These are phyloP conservation scores for Pseudocercospora eumusae DNA, from an alignment of 2,329 filamentous ascomycete species.

Conservation along the genomic window DNA sequence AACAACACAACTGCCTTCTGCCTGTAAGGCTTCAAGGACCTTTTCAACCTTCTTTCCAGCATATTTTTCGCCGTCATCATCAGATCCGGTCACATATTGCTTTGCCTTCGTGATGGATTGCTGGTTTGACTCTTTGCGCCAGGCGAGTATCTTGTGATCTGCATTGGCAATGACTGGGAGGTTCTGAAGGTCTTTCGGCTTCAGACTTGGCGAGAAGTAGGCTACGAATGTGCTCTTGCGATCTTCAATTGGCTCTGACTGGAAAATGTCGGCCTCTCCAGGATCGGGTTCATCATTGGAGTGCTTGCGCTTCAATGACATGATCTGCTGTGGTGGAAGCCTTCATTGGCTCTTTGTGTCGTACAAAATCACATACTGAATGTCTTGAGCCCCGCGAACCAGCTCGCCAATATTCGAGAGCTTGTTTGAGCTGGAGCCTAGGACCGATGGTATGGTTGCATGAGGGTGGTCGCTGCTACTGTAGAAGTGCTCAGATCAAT, in stretches of 20 bases:
- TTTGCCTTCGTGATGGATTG: slow-evolving; percentile 45
- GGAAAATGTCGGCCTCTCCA: slow-evolving; percentile 42
- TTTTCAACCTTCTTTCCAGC: slow-evolving; percentile 52
- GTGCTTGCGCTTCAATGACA: slow-evolving; percentile 38
- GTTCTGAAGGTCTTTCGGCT: slow-evolving; percentile 46
- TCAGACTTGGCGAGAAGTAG: slow-evolving; percentile 51
- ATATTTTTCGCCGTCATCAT: slow-evolving; percentile 58
- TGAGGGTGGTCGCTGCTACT: background rate
- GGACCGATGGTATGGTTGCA: background rate
- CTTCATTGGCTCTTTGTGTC: background rate
- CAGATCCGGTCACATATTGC: slow-evolving; percentile 48
- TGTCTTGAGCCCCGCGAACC: background rate
- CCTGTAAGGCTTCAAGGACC: slow-evolving; percentile 49
- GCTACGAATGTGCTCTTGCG: slow-evolving; percentile 55
- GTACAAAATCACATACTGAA: background rate
- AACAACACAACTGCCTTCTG: slow-evolving; percentile 53
- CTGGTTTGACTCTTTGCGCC: slow-evolving; percentile 52
- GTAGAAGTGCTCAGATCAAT: background rate
- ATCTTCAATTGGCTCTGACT: slow-evolving; percentile 51
- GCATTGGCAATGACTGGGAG: slow-evolving; percentile 49
- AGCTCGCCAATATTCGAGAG: background rate
- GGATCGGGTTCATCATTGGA: slow-evolving; percentile 20
- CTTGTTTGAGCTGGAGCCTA: background rate
- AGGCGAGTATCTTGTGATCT: slow-evolving; percentile 55
- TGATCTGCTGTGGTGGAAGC: slow-evolving; percentile 9